These are phyloP conservation scores for Batrachochytrium dendrobatidis DNA, from an alignment of 371 early-diverging fungal genomes.

Conservation along the genomic window DNA sequence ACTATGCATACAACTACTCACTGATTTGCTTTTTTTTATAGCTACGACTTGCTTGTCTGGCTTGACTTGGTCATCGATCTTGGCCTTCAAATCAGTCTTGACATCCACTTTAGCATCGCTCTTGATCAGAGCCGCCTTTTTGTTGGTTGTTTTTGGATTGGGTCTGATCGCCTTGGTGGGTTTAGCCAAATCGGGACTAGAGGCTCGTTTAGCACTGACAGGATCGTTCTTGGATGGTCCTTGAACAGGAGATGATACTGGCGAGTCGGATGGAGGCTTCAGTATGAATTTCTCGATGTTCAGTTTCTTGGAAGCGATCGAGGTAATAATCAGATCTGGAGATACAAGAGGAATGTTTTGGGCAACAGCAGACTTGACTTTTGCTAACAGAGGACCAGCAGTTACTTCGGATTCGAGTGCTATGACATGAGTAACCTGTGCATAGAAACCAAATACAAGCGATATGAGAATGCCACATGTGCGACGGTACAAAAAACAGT, in stretches of 20 bases:
- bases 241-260: neutral
- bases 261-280: neutral
- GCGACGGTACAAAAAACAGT: neutral
- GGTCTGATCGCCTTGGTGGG: neutral
- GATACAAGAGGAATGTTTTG: constrained; percentile 2
- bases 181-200: neutral
- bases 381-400: constrained; percentile 9
- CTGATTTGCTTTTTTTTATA: constrained; percentile 28
- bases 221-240: neutral
- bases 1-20: neutral
- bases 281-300: neutral
- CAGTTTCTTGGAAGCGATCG: constrained; percentile 5
- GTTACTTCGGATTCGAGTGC: constrained; percentile 9
- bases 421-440: constrained; percentile 16
- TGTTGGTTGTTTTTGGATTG: constrained; percentile 4
- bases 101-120: constrained; percentile 8
- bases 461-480: neutral
- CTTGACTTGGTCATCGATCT: constrained; percentile 3
- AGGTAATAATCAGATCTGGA: constrained; percentile 11
- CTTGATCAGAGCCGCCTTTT: constrained; percentile 3
- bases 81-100: neutral
- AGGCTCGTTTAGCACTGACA: neutral
- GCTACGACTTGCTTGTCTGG: constrained; percentile 16
- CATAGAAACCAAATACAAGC: neutral
- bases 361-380: constrained; percentile 3